A percentile compares a stretch with the other conserved stretches of the same genome.
Evolutionary conservation across 129 eudicot genomes (phyloP).

Genomic region (Cynara cardunculus): DNA sequence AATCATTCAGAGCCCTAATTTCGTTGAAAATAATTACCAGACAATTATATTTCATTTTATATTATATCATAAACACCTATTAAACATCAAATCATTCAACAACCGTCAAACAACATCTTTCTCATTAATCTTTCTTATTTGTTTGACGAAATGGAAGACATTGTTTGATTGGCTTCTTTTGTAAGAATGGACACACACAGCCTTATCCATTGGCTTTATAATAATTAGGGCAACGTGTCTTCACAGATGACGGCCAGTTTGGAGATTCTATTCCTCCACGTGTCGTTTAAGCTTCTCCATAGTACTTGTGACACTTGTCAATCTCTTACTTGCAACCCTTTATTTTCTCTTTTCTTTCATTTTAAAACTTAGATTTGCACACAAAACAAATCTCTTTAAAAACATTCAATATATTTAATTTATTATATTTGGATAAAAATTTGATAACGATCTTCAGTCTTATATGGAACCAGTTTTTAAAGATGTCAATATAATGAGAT

Average conservation of each 20-base stretch:
- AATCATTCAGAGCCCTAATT: too few species aligned
- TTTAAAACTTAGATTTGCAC: neutral
- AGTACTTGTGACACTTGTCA: conserved; percentile 21
- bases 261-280: conserved; percentile 16
- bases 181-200: conserved; percentile 15
- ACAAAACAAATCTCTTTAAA: neutral
- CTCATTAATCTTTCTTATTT: neutral
- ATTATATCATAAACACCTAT: too few species aligned
- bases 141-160: neutral
- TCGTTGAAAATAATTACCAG: too few species aligned
- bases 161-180: conserved; percentile 12
- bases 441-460: too few species aligned
- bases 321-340: conserved; percentile 1
- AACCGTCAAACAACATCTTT: too few species aligned
- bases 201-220: conserved; percentile 12
- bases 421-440: too few species aligned
- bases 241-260: conserved; percentile 15
- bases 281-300: conserved; percentile 11
- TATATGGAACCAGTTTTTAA: too few species aligned
- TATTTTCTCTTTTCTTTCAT: neutral
- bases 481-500: too few species aligned
- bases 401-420: too few species aligned
- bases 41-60: too few species aligned
- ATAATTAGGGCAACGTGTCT: conserved; percentile 22
- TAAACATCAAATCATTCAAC: too few species aligned